phyloP scores from a whole-genome alignment of 192 early-diverging fungal species.

The Dispira parvispora region DNA sequence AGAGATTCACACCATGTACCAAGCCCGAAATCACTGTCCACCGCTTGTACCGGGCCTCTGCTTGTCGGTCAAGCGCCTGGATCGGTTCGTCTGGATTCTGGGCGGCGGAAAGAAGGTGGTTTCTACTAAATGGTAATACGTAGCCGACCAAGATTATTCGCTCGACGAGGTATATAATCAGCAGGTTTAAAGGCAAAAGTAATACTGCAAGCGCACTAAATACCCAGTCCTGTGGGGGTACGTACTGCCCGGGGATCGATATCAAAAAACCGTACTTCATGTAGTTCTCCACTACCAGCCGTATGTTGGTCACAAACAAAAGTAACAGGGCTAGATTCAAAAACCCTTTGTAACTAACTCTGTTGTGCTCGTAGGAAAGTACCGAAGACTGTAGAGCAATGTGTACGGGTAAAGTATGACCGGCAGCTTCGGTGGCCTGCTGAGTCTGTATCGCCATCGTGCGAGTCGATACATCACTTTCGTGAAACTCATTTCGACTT shows the following conservation, averaged over 20 bases:
- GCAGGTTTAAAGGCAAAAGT: conserved; percentile 31
- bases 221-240: conserved; percentile 39
- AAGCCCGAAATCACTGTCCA: conserved; percentile 19
- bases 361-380: conserved; percentile 66
- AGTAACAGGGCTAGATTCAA: conserved; percentile 61
- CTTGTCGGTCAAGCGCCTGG: too few relatives aligned
- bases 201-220: conserved; percentile 30
- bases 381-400: conserved; percentile 45
- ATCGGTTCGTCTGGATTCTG: too few relatives aligned
- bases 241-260: conserved; percentile 38
- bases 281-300: conserved; percentile 77
- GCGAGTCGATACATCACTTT: conserved; percentile 2
- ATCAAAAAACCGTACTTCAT: conserved; percentile 76
- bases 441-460: not conserved
- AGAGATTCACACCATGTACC: conserved; percentile 36
- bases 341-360: conserved; percentile 74
- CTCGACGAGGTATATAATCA: conserved; percentile 44
- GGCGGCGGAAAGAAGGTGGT: too few relatives aligned
- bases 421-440: not conserved
- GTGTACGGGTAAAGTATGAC: conserved; percentile 42
- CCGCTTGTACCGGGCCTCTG: conserved; percentile 14
- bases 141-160: too few relatives aligned
- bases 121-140: too few relatives aligned
- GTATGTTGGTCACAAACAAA: conserved; percentile 63
- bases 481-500: too few relatives aligned